Conservation (phyloP, 2,329 filamentous ascomycete genomes). For the Epichloe sibirici region DNA sequence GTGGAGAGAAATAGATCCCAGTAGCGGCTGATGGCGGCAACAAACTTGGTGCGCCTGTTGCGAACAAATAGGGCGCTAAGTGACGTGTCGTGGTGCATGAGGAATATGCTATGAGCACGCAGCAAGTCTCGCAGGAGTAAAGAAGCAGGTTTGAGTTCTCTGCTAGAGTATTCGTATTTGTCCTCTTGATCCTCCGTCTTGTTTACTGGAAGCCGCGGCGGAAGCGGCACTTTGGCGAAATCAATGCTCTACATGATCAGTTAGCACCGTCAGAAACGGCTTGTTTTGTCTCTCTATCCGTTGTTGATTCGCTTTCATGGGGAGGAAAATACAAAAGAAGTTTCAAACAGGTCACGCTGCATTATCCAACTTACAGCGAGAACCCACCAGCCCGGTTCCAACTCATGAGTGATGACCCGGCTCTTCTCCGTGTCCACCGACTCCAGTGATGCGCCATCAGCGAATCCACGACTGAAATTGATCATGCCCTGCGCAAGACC, state of each 20-base stretch:
- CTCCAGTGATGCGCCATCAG: conserved; percentile 63
- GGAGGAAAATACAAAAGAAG: not conserved
- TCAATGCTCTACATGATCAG: conserved; percentile 42
- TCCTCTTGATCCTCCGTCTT: conserved; percentile 27
- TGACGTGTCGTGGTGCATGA: conserved; percentile 73
- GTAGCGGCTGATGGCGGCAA: conserved; percentile 60
- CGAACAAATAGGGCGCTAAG: conserved; percentile 57
- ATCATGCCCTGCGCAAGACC: conserved; percentile 95
- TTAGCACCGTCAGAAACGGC: conserved; percentile 1
- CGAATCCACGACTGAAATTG: conserved; percentile 81
- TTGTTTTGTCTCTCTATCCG: not conserved
- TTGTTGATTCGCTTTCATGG: too few species aligned
- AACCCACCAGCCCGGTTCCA: conserved; percentile 93
- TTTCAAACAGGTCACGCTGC: not conserved
- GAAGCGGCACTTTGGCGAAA: conserved; percentile 59
- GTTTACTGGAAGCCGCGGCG: conserved; percentile 35
- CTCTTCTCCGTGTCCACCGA: conserved; percentile 85
- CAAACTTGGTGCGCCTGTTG: conserved; percentile 55
- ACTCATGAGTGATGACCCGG: conserved; percentile 70
- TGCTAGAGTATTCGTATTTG: conserved; percentile 68
- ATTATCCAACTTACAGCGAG: conserved; percentile 55
- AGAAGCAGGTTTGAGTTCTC: conserved; percentile 74
- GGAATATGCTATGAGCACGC: conserved; percentile 71
- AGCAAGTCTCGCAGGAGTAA: conserved; percentile 71
- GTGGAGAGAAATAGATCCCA: conserved; percentile 60